Evolutionary conservation across 2,329 filamentous ascomycete genomes (phyloP).

Genomic region (Plenodomus lindquistii): DNA sequence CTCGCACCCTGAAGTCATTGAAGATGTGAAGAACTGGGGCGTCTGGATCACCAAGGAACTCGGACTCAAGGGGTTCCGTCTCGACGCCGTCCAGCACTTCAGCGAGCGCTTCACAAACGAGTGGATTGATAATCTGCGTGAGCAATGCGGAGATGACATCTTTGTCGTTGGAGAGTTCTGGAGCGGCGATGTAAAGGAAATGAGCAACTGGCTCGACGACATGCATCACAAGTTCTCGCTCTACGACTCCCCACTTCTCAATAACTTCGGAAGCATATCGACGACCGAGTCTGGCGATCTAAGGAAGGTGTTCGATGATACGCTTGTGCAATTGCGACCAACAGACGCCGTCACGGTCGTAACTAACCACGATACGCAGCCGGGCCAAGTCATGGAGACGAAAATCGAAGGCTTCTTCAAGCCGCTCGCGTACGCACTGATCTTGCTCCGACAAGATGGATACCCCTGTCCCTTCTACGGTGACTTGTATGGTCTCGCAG

Average conservation of each 20-base stretch:
- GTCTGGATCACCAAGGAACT: slow-evolving; percentile 67
- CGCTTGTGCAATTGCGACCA: slow-evolving; percentile 60
- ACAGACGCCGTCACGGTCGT: slow-evolving; percentile 68
- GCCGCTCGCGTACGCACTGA: slow-evolving; percentile 71
- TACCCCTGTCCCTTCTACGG: slow-evolving; percentile 73
- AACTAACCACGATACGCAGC: slow-evolving; percentile 73
- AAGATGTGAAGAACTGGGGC: slow-evolving; percentile 68
- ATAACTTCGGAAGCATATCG: slow-evolving; percentile 67
- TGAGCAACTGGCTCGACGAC: slow-evolving; percentile 61
- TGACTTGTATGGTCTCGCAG: slow-evolving; percentile 68
- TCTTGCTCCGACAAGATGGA: slow-evolving; percentile 66
- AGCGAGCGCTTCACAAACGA: slow-evolving; percentile 67
- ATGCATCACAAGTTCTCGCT: slow-evolving; percentile 60
- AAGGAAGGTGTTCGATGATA: slow-evolving; percentile 64
- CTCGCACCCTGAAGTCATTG: slow-evolving; percentile 58
- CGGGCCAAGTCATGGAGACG: slow-evolving; percentile 65
- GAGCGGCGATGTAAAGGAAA: slow-evolving; percentile 60
- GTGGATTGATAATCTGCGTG: slow-evolving; percentile 62
- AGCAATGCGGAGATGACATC: slow-evolving; percentile 55
- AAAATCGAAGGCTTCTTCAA: slow-evolving; percentile 70
- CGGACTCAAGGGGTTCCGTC: slow-evolving; percentile 66
- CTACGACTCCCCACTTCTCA: slow-evolving; percentile 71
- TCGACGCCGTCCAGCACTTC: slow-evolving; percentile 76
- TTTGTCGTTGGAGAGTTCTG: slow-evolving; percentile 74
- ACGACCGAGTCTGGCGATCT: slow-evolving; percentile 62